Evolutionary conservation across 495 filamentous ascomycete genomes (phyloP).

Genomic region (Penicillium flavigenum): DNA sequence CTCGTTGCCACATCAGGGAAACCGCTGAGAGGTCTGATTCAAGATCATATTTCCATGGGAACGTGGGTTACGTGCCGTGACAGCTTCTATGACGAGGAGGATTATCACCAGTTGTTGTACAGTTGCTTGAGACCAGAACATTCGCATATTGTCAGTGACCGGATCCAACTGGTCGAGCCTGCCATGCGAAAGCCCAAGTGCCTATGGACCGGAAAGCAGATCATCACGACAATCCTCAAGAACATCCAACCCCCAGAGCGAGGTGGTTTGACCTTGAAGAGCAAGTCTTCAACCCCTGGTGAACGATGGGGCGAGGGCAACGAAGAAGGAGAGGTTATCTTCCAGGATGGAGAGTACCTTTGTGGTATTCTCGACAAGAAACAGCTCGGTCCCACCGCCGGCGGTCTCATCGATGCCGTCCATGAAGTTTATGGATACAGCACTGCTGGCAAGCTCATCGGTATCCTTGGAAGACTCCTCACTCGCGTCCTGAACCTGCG

Average conservation of each 20-base stretch:
- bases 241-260: conserved; percentile 79
- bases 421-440: conserved; percentile 92
- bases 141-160: conserved; percentile 67
- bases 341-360: conserved; percentile 83
- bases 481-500: conserved; percentile 90
- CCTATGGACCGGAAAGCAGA: conserved; percentile 97
- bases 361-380: conserved; percentile 94
- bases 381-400: conserved; percentile 82
- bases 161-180: conserved; percentile 75
- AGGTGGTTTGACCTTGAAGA: conserved; percentile 74
- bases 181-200: conserved; percentile 77
- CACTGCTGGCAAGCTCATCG: conserved; percentile 78
- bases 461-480: conserved; percentile 82
- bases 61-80: conserved; percentile 89
- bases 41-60: conserved; percentile 96
- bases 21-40: conserved; percentile 92
- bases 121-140: conserved; percentile 85
- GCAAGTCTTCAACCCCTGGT: conserved; percentile 72
- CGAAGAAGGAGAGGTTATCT: conserved; percentile 74
- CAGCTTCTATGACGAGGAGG: conserved; percentile 84
- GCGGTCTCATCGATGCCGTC: conserved; percentile 86
- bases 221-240: conserved; percentile 88
- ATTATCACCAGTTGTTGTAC: conserved; percentile 92
- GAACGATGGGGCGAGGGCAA: conserved; percentile 72
- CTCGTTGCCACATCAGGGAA: conserved; percentile 91